phyloP scores from a whole-genome alignment of 768 basidiomycete species.

The Mycena albidolilacea region DNA sequence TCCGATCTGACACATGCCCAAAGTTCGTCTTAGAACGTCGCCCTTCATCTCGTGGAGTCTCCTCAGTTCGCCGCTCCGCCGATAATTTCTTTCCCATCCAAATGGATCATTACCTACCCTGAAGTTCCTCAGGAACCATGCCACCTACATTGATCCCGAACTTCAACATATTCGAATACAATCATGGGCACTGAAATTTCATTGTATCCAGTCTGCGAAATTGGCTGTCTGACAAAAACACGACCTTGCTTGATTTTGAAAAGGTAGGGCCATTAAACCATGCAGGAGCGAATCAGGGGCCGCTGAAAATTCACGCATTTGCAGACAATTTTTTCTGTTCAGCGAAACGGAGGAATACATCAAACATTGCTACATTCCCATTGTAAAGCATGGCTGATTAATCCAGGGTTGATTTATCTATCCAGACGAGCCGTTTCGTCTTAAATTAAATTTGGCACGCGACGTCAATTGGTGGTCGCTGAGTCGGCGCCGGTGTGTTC shows the following conservation, averaged over 20 bases:
- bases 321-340: background rate
- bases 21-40: background rate
- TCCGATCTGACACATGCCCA: background rate
- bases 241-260: too few relatives aligned
- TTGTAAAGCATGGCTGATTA: background rate
- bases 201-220: too few relatives aligned
- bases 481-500: background rate
- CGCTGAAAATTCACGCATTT: background rate
- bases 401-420: background rate
- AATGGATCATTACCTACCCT: too few relatives aligned
- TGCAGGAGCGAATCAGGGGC: background rate
- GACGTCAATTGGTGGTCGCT: constrained; percentile 9
- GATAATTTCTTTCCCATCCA: too few relatives aligned
- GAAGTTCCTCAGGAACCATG: too few relatives aligned
- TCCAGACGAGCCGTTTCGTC: background rate
- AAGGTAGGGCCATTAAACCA: background rate
- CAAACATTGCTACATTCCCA: background rate
- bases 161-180: too few relatives aligned
- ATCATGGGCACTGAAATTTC: too few relatives aligned
- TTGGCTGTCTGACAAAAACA: too few relatives aligned
- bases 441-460: constrained; percentile 9
- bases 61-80: too few relatives aligned
- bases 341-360: background rate
- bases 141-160: too few relatives aligned
- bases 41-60: too few relatives aligned